Percentiles rank a stretch among this genome's conserved stretches.
Conservation (phyloP, 1,139 yeast species). For the Kodamaea derodonti region DNA sequence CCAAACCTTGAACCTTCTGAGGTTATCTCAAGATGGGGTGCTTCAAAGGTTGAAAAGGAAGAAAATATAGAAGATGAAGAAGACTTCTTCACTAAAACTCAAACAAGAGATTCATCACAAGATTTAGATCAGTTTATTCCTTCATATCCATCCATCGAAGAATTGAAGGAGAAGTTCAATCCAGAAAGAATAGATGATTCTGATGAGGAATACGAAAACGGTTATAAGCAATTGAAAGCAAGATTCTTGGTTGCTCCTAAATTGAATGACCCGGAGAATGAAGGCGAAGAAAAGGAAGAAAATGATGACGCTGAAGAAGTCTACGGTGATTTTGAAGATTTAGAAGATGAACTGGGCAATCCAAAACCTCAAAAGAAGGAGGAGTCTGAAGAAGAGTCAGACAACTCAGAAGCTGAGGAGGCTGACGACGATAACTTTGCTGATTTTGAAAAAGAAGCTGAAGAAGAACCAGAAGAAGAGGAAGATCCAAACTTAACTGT, state of each 20-base stretch:
- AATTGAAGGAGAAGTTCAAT: slow-evolving; percentile 52
- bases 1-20: slow-evolving; percentile 72
- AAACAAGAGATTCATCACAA: slow-evolving; percentile 20
- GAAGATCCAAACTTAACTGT: slow-evolving; percentile 46
- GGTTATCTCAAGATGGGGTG: slow-evolving; percentile 72
- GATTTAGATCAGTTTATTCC: slow-evolving; percentile 33
- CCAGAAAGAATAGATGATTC: slow-evolving; percentile 23
- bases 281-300: slow-evolving; percentile 32
- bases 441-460: slow-evolving; percentile 46
- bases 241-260: slow-evolving; percentile 72
- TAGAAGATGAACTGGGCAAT: slow-evolving; percentile 38
- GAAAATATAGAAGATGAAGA: slow-evolving; percentile 38
- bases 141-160: slow-evolving; percentile 46
- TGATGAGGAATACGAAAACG: slow-evolving; percentile 41
- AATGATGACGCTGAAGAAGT: slow-evolving; percentile 51
- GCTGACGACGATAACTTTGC: slow-evolving; percentile 55
- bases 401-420: slow-evolving; percentile 50
- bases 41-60: slow-evolving; percentile 48
- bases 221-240: slow-evolving; percentile 46
- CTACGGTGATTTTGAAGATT: slow-evolving; percentile 78
- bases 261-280: slow-evolving; percentile 35
- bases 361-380: slow-evolving; percentile 16
- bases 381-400: slow-evolving; percentile 43
- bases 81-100: slow-evolving; percentile 61
- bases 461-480: slow-evolving; percentile 33